Evolutionary conservation across 2,329 filamentous ascomycete genomes (phyloP), one percentile per base, ranked within the genome.

Genomic region (Periconia sp.): DNA sequence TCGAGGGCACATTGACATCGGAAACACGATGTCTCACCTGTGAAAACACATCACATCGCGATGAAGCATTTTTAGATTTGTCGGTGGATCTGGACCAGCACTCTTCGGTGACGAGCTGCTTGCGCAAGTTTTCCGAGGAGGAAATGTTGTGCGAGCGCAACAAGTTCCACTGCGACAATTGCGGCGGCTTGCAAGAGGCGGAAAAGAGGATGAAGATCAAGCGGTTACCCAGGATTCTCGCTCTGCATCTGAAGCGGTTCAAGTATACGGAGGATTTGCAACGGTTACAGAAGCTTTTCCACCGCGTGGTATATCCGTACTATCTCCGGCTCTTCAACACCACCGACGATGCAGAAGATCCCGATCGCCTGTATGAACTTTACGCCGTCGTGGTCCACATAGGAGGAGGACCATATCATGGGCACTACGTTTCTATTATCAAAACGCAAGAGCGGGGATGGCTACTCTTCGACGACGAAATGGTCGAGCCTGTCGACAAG

Each of bases 141-240:
- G 94, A 99, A 74, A 97, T 97, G 72, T 82, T 99, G 53, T 97
- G 94, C 70, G 94, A 99, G 77, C 85, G 92, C 56, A 97, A 99
- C 79, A 99, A 99, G 71, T 99, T 99, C 62, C 93, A 99, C 70
- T 99, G 94, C 76, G 94, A 99, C 72, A 92, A 92, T 65, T 99
- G 94, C 64, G 94, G 94, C 49, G 94, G 94, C 2, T 79, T 99
- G 51, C 94, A 99, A 74, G 94, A 99, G 76, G 94, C 94, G 0
- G 94, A 99, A 74, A 99, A 97, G 79, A 85, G 94, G 59, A 99
- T 99, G 94, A 99, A 97, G 80, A 93, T 99, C 64, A 97, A 99
- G 79, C 85, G 90, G 49, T 77, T 97, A 68, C 94, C 94, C 3
- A 92, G 91, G 68, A 91, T 99, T 55, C 77, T 99, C 59, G 92